Evolutionary conservation across 1,284 basidiomycete species (phyloP), one percentile per base, ranked within the genome.

Genomic region (Fomitopsis pinicola): DNA sequence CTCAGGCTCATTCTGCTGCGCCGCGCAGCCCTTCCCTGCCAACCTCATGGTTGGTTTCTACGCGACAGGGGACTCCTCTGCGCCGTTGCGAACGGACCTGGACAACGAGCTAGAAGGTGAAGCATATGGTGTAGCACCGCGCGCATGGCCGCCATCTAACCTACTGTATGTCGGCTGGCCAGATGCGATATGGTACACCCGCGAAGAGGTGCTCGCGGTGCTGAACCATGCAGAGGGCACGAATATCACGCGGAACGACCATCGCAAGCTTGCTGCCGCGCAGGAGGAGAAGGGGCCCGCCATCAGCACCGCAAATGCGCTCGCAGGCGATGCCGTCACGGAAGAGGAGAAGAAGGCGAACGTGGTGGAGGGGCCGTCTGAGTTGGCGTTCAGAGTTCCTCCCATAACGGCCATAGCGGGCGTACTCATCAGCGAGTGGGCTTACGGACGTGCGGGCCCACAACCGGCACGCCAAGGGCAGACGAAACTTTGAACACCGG

Each of bases 41-140:
- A 96, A 89, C 74, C 78, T 97, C 36, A 97, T 97, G 95, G 83
- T 94, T 22, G 95, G 95, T 2, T 95, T 93, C 72, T 95, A 88
- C 69, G 92, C 92, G 5, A 81, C 84, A 52, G 89, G 87, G 3
- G 91, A 93, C 72, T 80, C 88, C 2, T 79, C 82, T 10, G 80
- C 92, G 66, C 82, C 84, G 2, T 89, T 98, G 66, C 85, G 94
- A 12, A 80, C 85, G 12, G 96, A 98, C 75, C 82, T 99, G 15
- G 97, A 98, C 72, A 97, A 97, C 68, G 97, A 99, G 78, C 84
- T 99, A n/a, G 89, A 92, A 72, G 92, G 93, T 91, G 66, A 57
- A 19, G 22, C 17, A 48, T 17, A 22, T 48, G 30, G 28, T 45
- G 42, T 14, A 14, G 42, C 30, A 8, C 26, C 33, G 19, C 9